phyloP scores from a whole-genome alignment of 2,329 filamentous ascomycete genomes.

The Penicillium hordei region DNA sequence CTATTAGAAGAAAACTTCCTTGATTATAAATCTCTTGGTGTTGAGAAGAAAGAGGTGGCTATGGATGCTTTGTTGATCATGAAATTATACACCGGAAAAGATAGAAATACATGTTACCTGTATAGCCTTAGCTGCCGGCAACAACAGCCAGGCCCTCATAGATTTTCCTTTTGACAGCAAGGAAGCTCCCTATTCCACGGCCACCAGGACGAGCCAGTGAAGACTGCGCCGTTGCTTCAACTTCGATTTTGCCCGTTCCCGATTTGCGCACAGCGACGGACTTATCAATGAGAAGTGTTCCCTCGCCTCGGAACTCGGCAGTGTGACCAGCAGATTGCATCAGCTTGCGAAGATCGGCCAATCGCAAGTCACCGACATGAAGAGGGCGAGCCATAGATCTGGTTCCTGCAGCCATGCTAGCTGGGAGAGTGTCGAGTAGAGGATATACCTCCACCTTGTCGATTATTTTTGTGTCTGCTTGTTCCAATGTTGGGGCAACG shows the following conservation, averaged over 20 bases:
- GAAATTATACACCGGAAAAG: constrained; percentile 9
- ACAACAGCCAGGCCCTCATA: constrained; percentile 94
- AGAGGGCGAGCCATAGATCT: constrained; percentile 80
- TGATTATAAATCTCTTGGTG: neutral
- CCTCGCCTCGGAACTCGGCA: constrained; percentile 91
- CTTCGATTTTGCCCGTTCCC: constrained; percentile 79
- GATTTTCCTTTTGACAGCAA: constrained; percentile 84
- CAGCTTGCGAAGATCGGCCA: constrained; percentile 81
- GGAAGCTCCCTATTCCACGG: constrained; percentile 67
- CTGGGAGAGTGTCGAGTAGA: constrained; percentile 60
- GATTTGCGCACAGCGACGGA: constrained; percentile 86
- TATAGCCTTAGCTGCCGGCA: constrained; percentile 59
- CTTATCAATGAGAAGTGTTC: constrained; percentile 84
- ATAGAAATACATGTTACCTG: constrained; percentile 20
- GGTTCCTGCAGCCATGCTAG: constrained; percentile 67
- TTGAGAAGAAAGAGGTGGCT: neutral
- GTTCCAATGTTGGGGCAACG: constrained; percentile 22
- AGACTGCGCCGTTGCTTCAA: constrained; percentile 70
- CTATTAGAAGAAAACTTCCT: neutral
- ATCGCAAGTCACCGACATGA: constrained; percentile 87
- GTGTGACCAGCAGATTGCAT: constrained; percentile 80
- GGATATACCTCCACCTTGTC: constrained; percentile 44
- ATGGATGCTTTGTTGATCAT: constrained; percentile 8
- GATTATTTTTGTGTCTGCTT: constrained; percentile 9
- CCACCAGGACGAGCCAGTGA: constrained; percentile 44